Base-by-base conservation (phyloP, 1,139 yeast species). In the Saccharomycopsis hybrid region DNA sequence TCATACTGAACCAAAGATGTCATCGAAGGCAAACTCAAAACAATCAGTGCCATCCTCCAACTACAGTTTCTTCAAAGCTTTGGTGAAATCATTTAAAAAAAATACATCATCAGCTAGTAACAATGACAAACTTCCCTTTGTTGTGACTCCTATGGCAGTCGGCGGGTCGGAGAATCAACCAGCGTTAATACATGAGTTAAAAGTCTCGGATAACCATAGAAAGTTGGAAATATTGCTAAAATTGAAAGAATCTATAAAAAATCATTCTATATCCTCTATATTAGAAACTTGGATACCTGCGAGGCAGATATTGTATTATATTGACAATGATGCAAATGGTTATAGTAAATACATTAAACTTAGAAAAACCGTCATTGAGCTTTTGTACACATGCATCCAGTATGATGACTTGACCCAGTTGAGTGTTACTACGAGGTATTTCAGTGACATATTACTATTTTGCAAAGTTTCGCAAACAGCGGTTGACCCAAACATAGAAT, bases 231-330 rank as follows among this genome's bases (percentile, higher is more conserved):
- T 50, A 3, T 4, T 52, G 18, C 36, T 47, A 5, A 45, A 47
- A 29, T 44, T 52, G 9, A 49, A 50, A 28, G 32, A 41, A 28
- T 41, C 47, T 8, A 48, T 52, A 3, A 46, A 50, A 39, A 29
- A 33, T 8, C 44, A 43, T 11, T 50, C 53, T n/a, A 51, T 52
- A 18, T 50, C 55, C 4, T 52, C 55, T n/a, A 52, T 52, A 3
- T 33, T 52, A 37, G 55, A 50, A 41, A 50, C 55, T 4, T 52
- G 55, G 55, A 49, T 52, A 30, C 53, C 55, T 3, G 54, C 43
- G 2, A 32, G 54, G 5, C 44, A 48, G 33, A 45, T 50, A 13
- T 37, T 52, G 8, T n/a, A 25, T 33, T 28, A 46, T 13, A 51
- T 52, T 25, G 44, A 44, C 18, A 36, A 41, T 40, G 38, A 43